phyloP scores from a whole-genome alignment of 2,329 filamentous ascomycete species.

The Penicillium freii region DNA sequence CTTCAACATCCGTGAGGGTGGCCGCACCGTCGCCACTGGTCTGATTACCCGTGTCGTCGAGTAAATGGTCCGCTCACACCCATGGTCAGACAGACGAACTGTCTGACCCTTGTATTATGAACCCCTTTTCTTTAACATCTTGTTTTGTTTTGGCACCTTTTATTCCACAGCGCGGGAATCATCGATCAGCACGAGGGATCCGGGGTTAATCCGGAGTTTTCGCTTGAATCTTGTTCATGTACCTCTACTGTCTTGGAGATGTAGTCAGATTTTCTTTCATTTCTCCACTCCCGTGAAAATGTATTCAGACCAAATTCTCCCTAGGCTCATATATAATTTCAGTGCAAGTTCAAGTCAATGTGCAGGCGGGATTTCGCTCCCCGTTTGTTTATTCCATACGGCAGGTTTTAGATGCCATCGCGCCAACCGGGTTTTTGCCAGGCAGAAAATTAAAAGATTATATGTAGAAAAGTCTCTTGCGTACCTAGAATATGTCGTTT shows the following conservation, averaged over 20 bases:
- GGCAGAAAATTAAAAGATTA: too few relatives aligned
- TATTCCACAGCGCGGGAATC: constrained; percentile 37
- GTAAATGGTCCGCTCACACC: constrained; percentile 24
- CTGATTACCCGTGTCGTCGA: constrained; percentile 70
- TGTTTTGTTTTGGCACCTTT: constrained; percentile 30
- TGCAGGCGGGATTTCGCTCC: background rate
- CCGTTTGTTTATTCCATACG: background rate
- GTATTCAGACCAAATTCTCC: constrained; percentile 20
- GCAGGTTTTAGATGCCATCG: too few relatives aligned
- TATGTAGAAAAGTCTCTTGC: too few relatives aligned
- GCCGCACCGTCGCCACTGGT: constrained; percentile 81
- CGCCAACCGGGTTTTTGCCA: too few relatives aligned
- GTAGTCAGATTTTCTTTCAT: constrained; percentile 25
- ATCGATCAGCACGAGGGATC: constrained; percentile 32
- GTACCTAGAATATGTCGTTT: too few relatives aligned
- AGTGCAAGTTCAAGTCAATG: constrained; percentile 2
- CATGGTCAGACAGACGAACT: constrained; percentile 12
- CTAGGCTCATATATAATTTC: constrained; percentile 9
- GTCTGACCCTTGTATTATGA: constrained; percentile 35
- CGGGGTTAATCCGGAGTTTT: constrained; percentile 35
- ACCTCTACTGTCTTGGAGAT: constrained; percentile 35
- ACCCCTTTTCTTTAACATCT: constrained; percentile 27
- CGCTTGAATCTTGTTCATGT: constrained; percentile 36
- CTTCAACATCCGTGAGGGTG: constrained; percentile 98
- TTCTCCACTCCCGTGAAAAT: constrained; percentile 32